These are phyloP conservation scores for Arbutus unedo DNA, from an alignment of 148 eudicot genomes.

Conservation along the genomic window DNA sequence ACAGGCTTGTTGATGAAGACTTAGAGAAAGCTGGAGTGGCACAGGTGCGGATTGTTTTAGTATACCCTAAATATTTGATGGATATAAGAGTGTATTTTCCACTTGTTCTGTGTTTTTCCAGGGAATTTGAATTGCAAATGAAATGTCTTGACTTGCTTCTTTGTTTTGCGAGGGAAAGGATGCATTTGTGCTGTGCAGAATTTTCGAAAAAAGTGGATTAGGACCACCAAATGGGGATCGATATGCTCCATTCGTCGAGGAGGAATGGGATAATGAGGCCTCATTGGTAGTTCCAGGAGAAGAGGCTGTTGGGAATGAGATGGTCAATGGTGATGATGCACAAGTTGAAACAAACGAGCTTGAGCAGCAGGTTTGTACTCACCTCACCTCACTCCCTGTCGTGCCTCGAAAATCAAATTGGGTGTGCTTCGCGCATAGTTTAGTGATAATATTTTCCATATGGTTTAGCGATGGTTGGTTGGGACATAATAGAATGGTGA, in stretches of 20 bases:
- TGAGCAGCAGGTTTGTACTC: slow-evolving; percentile 19
- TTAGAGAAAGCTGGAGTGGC: slow-evolving; percentile 23
- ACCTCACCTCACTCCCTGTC: not conserved
- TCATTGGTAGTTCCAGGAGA: slow-evolving; percentile 51
- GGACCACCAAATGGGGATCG: slow-evolving; percentile 44
- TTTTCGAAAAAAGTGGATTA: slow-evolving; percentile 42
- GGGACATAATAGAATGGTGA: not conserved
- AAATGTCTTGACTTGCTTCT: not conserved
- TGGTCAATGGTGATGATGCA: slow-evolving; percentile 44
- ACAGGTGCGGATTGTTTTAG: slow-evolving; percentile 27
- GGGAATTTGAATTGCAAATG: slow-evolving; percentile 8
- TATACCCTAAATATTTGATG: not conserved
- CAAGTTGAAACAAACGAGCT: slow-evolving; percentile 44
- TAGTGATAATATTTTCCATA: not conserved
- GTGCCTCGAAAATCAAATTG: not conserved
- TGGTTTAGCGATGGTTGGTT: not conserved
- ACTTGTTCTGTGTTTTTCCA: slow-evolving; percentile 3
- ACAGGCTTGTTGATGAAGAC: slow-evolving; percentile 32
- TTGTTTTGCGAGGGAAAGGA: slow-evolving; percentile 38
- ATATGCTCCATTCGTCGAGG: slow-evolving; percentile 45
- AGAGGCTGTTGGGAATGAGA: slow-evolving; percentile 51
- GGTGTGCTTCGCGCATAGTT: not conserved
- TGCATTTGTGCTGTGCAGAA: slow-evolving; percentile 40
- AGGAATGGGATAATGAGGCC: slow-evolving; percentile 40
- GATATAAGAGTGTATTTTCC: not conserved